Base-by-base conservation (phyloP, 75 land plant genomes). In the Ceratopteris richardii region DNA sequence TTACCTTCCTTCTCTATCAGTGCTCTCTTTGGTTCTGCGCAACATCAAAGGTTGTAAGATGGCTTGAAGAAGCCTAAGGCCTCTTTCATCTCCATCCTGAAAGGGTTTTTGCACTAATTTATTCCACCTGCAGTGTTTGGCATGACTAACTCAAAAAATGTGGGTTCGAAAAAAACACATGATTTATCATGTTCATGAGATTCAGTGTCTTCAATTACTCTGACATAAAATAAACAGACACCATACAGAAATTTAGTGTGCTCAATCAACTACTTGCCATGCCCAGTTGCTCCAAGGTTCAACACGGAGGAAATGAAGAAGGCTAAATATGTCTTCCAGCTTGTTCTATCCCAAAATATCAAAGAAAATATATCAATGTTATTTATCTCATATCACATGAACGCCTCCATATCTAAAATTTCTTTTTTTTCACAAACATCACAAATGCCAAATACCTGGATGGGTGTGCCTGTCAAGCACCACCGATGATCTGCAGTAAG, bases 391-490 rank as follows among this genome's bases (percentile, higher is more conserved):
- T n/a, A n/a, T n/a, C n/a, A n/a, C n/a, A n/a, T n/a, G n/a, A n/a
- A n/a, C n/a, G n/a, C n/a, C n/a, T n/a, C n/a, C n/a, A n/a, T n/a
- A n/a, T n/a, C n/a, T n/a, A n/a, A n/a, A n/a, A n/a, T n/a, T n/a
- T n/a, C n/a, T n/a, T n/a, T n/a, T n/a, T n/a, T n/a, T n/a, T n/a
- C n/a, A n/a, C n/a, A n/a, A n/a, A n/a, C n/a, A n/a, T n/a, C n/a
- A n/a, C n/a, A n/a, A n/a, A 33, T 4, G 37, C 9, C 37, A 33
- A 33, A 9, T 21, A 90, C 96, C 87, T 90, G 93, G 46, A 90
- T 72, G 42, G 96, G 88, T 20, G 92, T 90, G n/a, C 88, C 96
- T 3, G 96, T 90, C 19, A 87, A 74, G 54, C 93, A 90, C 93
- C 91, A 90, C 11, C 96, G 69, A 40, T 84, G 80, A 60, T 86